phyloP scores from a whole-genome alignment of 2,329 filamentous ascomycete species.

The Aspergillus glaucus region DNA sequence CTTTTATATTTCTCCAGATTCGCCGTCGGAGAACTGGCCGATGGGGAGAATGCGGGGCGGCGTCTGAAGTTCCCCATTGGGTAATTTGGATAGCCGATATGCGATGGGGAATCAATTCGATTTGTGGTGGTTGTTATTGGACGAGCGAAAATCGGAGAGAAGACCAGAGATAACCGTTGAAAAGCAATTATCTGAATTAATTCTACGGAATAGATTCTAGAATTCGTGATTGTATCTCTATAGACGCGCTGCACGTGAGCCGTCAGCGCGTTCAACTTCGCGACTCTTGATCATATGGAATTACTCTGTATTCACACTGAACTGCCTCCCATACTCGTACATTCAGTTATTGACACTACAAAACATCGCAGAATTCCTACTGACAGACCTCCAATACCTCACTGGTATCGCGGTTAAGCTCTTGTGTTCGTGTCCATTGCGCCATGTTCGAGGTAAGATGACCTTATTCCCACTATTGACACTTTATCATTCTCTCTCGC shows the following conservation, averaged over 20 bases:
- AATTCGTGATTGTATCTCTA: background rate
- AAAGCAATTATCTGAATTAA: too few species aligned
- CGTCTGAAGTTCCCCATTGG: slow-evolving; percentile 10
- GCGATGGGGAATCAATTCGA: background rate
- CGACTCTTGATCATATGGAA: too few species aligned
- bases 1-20: background rate
- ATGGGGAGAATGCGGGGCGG: slow-evolving; percentile 5
- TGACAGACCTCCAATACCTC: too few species aligned
- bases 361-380: too few species aligned
- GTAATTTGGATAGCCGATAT: slow-evolving; percentile 3
- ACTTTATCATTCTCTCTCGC: background rate
- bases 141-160: background rate
- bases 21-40: background rate
- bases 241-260: background rate
- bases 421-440: background rate
- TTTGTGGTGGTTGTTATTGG: background rate
- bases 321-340: too few species aligned
- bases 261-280: too few species aligned
- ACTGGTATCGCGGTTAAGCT: too few species aligned
- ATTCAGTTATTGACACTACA: too few species aligned
- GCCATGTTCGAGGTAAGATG: slow-evolving; percentile 25
- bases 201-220: too few species aligned
- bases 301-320: too few species aligned
- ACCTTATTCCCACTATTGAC: too few species aligned
- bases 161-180: background rate